Base-by-base conservation (phyloP, 2,329 filamentous ascomycete genomes). In the Zasmidium citrigriseum region DNA sequence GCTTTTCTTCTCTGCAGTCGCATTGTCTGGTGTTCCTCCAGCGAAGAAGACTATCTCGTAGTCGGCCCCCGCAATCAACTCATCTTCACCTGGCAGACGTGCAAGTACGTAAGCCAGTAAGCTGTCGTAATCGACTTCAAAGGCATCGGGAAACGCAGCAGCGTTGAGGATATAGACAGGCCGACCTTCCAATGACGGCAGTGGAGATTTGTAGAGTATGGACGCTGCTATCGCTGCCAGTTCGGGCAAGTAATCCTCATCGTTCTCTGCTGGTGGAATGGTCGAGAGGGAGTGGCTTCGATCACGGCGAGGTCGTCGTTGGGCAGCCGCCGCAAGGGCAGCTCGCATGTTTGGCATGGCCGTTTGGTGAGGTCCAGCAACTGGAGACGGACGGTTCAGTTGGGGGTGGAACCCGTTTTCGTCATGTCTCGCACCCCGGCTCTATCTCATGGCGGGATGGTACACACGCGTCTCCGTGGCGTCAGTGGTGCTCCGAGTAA, bases 21-120 rank as follows among this genome's bases (percentile, higher is more conserved):
- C 74, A 48, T 74, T 76, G 49, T 77, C 78, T 48, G 76, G 75
- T 38, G 76, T 77, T 10, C 80, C 81, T n/a, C 82, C 82, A 3
- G 82, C 82, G 65, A 84, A 84, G 71, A 84, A 83, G 55, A 84
- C 73, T 47, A 85, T 77, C 66, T 83, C 82, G 63, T 84, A 85
- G 56, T 82, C 80, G 20, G 76, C 78, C 1, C 81, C 82, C 49
- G 75, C 76, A 25, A 83, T 73, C 57, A 84, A 68, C 61, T 84
- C 82, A 48, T 84, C 82, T 61, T 85, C 82, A 21, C 78, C 79
- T 2, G 82, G 82, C 24, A 85, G 71, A 55, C 82, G 75, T 2
- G 79, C 78, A 14, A 85, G 74, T 5, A 85, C 82, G 59, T 85
- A 84, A 2, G 82, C 81, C 4, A 84, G 72, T 16, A 85, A 73